phyloP scores from a whole-genome alignment of 106 monocot species.

The Apostasia ramifera region DNA sequence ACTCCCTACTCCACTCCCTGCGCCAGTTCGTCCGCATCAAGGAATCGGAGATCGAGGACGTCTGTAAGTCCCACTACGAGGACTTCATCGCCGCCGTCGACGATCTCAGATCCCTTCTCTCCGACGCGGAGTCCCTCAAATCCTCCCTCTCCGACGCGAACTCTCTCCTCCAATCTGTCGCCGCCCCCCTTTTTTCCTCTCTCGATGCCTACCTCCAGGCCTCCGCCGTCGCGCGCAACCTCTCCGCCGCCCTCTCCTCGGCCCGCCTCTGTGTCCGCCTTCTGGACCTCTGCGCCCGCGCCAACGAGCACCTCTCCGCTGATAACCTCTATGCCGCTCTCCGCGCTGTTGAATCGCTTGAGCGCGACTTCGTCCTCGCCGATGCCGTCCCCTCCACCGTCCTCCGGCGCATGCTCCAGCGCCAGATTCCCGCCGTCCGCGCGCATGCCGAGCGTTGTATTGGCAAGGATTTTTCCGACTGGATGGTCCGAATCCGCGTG shows the following conservation, averaged over 20 bases:
- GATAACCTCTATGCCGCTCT: slow-evolving; percentile 71
- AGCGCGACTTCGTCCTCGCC: slow-evolving; percentile 33
- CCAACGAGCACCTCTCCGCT: slow-evolving; percentile 46
- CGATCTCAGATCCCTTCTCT: slow-evolving; percentile 93
- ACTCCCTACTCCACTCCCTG: slow-evolving; percentile 65
- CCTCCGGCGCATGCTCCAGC: slow-evolving; percentile 67
- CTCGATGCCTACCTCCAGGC: slow-evolving; percentile 72
- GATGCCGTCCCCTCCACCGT: slow-evolving; percentile 41
- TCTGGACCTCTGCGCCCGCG: slow-evolving; percentile 48
- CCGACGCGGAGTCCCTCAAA: slow-evolving; percentile 85
- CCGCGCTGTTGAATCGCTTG: slow-evolving; percentile 59
- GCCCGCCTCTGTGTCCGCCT: slow-evolving; percentile 44
- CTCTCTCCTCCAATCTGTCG: slow-evolving; percentile 61
- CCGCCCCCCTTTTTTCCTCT: slow-evolving; percentile 55
- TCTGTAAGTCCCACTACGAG: slow-evolving; percentile 87
- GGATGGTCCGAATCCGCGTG: slow-evolving; percentile 95
- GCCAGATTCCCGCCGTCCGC: slow-evolving; percentile 66
- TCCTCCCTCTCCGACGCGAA: slow-evolving; percentile 79
- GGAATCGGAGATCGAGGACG: slow-evolving; percentile 90
- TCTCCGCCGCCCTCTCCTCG: slow-evolving; percentile 38
- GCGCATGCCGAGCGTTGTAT: slow-evolving; percentile 64
- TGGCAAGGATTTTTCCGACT: slow-evolving; percentile 72
- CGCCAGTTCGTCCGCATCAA: slow-evolving; percentile 66
- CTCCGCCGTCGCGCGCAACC: slow-evolving; percentile 45
- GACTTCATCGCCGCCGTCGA: slow-evolving; percentile 99